Evolutionary conservation across 352 stramenopile species (phyloP).

Genomic region (Saprolegnia diclina): DNA sequence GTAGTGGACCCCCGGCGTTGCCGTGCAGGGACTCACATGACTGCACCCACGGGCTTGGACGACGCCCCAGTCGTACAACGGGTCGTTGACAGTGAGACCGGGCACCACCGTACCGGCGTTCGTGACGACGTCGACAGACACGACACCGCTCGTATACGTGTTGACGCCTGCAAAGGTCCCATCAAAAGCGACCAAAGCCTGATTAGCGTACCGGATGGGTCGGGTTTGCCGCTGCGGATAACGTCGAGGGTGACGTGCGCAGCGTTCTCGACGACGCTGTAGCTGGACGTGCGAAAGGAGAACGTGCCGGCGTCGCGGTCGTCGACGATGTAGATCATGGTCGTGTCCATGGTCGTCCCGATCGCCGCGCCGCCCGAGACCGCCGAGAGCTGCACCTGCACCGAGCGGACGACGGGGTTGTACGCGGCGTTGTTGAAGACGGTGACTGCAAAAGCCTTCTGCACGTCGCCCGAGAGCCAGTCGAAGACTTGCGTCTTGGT

Average conservation of each 20-base stretch:
- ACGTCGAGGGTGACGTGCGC: slow-evolving; percentile 42
- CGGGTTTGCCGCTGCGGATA: slow-evolving; percentile 40
- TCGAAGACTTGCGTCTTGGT: slow-evolving; percentile 41
- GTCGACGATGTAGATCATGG: slow-evolving; percentile 70
- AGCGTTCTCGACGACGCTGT: slow-evolving; percentile 57
- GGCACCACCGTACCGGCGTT: slow-evolving; percentile 51
- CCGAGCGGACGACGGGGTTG: slow-evolving; percentile 37
- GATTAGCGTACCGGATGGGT: slow-evolving; percentile 28
- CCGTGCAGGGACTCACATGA: slow-evolving; percentile 61
- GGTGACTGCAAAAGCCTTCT: slow-evolving; percentile 52
- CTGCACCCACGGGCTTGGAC: slow-evolving; percentile 47
- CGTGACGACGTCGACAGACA: slow-evolving; percentile 54
- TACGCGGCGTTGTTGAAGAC: slow-evolving; percentile 72
- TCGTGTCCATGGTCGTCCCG: slow-evolving; percentile 33
- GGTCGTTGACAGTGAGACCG: slow-evolving; percentile 41
- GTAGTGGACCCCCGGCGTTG: slow-evolving; percentile 39
- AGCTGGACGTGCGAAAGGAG: slow-evolving; percentile 47
- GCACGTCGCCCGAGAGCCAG: slow-evolving; percentile 49
- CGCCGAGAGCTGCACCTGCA: slow-evolving; percentile 47
- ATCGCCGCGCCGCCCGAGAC: slow-evolving; percentile 55
- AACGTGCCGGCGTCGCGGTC: slow-evolving; percentile 66
- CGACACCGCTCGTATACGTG: slow-evolving; percentile 49
- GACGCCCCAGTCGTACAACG: slow-evolving; percentile 50
- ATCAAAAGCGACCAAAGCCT: not conserved
- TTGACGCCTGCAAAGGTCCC: slow-evolving; percentile 33